Base-by-base conservation (phyloP, 1,284 basidiomycete species). In the Sporisorium exsertum region DNA sequence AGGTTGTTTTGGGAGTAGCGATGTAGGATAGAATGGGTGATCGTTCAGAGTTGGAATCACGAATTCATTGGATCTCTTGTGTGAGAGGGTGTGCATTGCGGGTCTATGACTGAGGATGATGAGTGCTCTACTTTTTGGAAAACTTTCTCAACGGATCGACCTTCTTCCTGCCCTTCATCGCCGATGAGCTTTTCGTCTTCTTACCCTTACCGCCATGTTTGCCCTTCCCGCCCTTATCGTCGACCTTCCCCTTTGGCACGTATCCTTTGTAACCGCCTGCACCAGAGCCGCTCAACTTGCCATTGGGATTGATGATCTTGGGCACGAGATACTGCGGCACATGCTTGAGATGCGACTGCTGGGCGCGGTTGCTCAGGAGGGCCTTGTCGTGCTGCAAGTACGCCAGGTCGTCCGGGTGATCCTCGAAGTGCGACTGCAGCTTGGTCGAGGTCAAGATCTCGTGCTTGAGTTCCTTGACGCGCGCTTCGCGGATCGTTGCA, bases 371-470 rank as follows among this genome's bases (percentile, higher is more conserved):
- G 0, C 94, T 93, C 82, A 96, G 93, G 13, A 98, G 87, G 2
- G 95, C 92, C 78, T 95, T 94, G 86, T 99, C 97, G 86, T 99
- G 97, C 7, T 94, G 91, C 33, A 99, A 88, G 84, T 92, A 98
- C 58, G 94, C 94, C 20, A 98, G 88, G 84, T 98, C 96, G 9
- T 94, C 88, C 0, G 97, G 97, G 83, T 99, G 96, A 81, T 98
- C 95, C 81, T 98, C 95, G 72, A 99, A 99, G 86, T 99, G 96
- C 2, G 95, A 93, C 93, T 97, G 81, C 63, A 99, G 89, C 86
- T 96, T 98, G 80, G 97, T 94, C 53, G 93, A 94, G 84, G 97
- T 96, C 79, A 99, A 86, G 51, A 99, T 92, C 87, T 99, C 97
- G 52, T 91, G 87, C 86, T 97, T 96, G 80, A 99, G 87, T 87